A percentile compares a stretch with the other conserved stretches of the same genome.
These are phyloP conservation scores for Aspergillus viridinutans DNA, from an alignment of 2,329 filamentous ascomycete genomes.

Conservation along the genomic window DNA sequence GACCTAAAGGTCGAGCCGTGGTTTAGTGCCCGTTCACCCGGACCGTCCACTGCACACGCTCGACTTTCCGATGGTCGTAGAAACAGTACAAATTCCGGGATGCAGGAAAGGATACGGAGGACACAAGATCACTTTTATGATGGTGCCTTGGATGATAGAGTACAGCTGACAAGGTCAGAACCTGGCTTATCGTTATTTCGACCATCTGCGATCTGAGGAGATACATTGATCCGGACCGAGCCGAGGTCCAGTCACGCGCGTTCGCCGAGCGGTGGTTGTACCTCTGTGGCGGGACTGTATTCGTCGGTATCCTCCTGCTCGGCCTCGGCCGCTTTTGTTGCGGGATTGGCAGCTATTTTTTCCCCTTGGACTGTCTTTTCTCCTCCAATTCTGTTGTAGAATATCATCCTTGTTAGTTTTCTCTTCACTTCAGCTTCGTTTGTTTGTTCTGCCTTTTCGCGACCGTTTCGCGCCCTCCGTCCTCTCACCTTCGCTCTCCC, in stretches of 20 bases:
- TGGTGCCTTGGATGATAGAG: background rate
- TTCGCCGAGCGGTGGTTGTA: background rate
- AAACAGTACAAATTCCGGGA: background rate
- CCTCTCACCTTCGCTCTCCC: slow-evolving; percentile 2
- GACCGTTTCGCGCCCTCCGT: background rate
- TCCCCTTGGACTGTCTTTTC: slow-evolving; percentile 3
- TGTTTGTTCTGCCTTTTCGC: background rate
- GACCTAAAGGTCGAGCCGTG: background rate
- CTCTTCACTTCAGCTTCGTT: background rate
- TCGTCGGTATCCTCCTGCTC: slow-evolving; percentile 1
- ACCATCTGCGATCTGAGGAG: background rate
- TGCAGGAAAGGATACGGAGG: background rate
- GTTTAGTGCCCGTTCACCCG: slow-evolving; percentile 15
- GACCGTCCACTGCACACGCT: background rate
- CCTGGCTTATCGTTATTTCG: background rate
- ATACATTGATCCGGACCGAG: slow-evolving; percentile 18
- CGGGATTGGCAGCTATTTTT: background rate
- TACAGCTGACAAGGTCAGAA: background rate
- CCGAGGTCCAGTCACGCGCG: slow-evolving; percentile 19
- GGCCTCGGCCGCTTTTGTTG: slow-evolving; percentile 5
- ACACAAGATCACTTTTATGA: background rate
- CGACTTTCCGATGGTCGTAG: background rate
- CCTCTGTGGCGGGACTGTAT: no score
- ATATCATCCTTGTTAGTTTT: background rate
- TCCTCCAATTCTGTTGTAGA: slow-evolving; percentile 5